Conservation (phyloP, 2,329 filamentous ascomycete genomes). For the Akanthomyces lecanii region DNA sequence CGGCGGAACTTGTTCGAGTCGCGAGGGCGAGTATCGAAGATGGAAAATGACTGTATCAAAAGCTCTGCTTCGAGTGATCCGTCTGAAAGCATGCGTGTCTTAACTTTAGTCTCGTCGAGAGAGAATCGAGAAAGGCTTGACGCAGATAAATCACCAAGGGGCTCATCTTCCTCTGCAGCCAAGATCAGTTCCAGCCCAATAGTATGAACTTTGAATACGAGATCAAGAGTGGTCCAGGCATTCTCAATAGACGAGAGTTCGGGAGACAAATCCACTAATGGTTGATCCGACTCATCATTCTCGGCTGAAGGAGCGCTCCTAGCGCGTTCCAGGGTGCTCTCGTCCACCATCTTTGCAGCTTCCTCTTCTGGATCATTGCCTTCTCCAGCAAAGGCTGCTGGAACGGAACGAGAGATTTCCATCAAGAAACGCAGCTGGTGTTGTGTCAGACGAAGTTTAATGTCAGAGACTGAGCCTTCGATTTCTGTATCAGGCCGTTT, state of each 20-base stretch:
- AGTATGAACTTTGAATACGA: constrained; percentile 83
- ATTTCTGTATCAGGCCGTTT: constrained; percentile 89
- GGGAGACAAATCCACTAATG: constrained; percentile 56
- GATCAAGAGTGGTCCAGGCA: constrained; percentile 88
- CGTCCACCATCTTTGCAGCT: constrained; percentile 68
- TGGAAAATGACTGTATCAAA: constrained; percentile 89
- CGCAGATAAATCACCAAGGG: constrained; percentile 71
- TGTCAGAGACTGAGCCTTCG: constrained; percentile 85
- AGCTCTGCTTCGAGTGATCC: constrained; percentile 89
- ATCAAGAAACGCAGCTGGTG: constrained; percentile 86
- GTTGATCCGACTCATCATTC: constrained; percentile 35
- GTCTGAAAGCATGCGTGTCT: constrained; percentile 89
- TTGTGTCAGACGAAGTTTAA: constrained; percentile 85
- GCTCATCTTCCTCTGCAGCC: constrained; percentile 62
- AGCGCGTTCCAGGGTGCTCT: constrained; percentile 47
- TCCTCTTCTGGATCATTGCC: constrained; percentile 71
- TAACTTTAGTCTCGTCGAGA: constrained; percentile 85
- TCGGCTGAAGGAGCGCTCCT: constrained; percentile 32
- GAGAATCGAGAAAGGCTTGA: constrained; percentile 92
- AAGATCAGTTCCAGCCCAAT: constrained; percentile 85
- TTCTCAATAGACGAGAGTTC: constrained; percentile 66
- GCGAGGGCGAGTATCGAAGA: constrained; percentile 81
- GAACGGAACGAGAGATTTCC: constrained; percentile 82
- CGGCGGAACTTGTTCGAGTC: constrained; percentile 95
- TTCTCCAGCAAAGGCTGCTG: constrained; percentile 68